Evolutionary conservation across 2,329 filamentous ascomycete species (phyloP), one percentile per base, ranked within the genome.

Genomic region (Talaromyces sp.): DNA sequence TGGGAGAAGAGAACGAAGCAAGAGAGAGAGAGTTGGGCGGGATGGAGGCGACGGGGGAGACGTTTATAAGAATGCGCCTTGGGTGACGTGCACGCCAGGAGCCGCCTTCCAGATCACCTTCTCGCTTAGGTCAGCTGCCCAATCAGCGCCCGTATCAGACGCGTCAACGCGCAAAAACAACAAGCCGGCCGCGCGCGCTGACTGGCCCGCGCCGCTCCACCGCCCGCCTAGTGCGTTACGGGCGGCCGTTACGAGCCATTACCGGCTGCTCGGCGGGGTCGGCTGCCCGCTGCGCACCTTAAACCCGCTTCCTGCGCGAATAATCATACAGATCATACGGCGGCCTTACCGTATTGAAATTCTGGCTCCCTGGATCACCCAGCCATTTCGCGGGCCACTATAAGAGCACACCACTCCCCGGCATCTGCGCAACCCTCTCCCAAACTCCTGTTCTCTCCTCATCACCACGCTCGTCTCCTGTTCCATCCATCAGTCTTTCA

Each of bases 311-410:
- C 25, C 8, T 28, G 49, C 25, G 25, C 7, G 49, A 53, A 68
- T 76, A 74, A 78, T 78, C 75, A 78, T 78, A 78, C 76, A 71
- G 72, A 79, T 79, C 77, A 79, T 78, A 79, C 77, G 36, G 3
- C 1, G 0, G 1, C 17, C 22, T 74, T 64, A 78, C 77, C 25
- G 77, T 78, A 79, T 77, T 71, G 76, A 78, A 79, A 78, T 78
- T 78, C 75, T 64, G 71, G 68, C 70, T 77, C 75, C 74, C 71
- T 72, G 68, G 76, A 80, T 80, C 78, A 79, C 77, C 77, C 66
- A 68, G 67, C 67, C 65, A 65, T 70, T 74, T 74, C 69, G 68
- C 68, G 66, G 68, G 65, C 71, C 72, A 70, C 73, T 80, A 80
- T 80, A 79, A 80, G 77, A 75, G 77, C 72, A 69, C 66, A 68